Conservation (phyloP, 106 monocot genomes). For the Dactylorhiza incarnata region DNA sequence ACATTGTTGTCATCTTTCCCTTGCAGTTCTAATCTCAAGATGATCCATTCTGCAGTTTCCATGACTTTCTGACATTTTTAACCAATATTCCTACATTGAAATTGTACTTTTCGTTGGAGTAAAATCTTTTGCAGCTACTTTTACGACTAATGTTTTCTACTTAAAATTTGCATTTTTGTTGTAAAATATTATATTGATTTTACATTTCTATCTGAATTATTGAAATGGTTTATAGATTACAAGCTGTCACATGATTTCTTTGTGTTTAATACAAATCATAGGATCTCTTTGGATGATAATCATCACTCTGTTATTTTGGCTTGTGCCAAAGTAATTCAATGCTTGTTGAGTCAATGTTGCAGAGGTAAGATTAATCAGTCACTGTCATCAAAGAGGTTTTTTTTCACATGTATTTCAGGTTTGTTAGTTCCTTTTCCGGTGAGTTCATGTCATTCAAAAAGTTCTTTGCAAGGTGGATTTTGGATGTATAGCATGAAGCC, state of each 20-base stretch:
- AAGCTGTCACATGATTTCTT: background rate
- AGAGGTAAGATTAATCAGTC: conserved; percentile 42
- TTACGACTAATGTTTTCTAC: background rate
- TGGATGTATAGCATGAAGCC: conserved; percentile 95
- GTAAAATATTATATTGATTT: background rate
- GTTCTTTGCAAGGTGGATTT: conserved; percentile 87
- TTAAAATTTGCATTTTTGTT: background rate
- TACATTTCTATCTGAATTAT: background rate
- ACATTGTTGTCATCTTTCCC: no score
- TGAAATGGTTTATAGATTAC: background rate
- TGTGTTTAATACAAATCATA: conserved; percentile 18
- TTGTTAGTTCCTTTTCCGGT: conserved; percentile 35
- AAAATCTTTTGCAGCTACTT: background rate
- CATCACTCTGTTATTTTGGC: conserved; percentile 90
- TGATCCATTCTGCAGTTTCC: no score
- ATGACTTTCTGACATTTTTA: background rate
- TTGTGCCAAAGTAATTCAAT: conserved; percentile 65
- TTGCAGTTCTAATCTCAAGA: no score
- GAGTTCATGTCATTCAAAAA: conserved; percentile 34
- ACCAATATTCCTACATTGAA: background rate
- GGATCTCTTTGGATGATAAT: conserved; percentile 95
- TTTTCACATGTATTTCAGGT: background rate
- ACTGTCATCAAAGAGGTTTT: background rate
- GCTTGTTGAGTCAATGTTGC: conserved; percentile 51
- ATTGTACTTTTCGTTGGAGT: background rate